These are phyloP conservation scores for Pythium oligandrum DNA, from an alignment of 352 stramenopile species.

Conservation along the genomic window DNA sequence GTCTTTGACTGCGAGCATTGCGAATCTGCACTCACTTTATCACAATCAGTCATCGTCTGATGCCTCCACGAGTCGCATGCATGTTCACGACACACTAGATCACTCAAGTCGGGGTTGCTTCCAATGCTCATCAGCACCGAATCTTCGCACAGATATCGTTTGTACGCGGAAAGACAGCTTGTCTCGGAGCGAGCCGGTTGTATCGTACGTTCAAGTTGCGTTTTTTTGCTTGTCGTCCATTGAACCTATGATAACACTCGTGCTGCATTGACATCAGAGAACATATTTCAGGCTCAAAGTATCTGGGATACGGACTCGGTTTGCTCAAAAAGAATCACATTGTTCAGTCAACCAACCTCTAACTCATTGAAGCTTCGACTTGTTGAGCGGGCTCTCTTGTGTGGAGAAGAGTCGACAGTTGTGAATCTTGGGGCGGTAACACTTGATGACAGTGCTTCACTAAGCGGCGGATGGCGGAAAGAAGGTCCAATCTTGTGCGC, in stretches of 20 bases:
- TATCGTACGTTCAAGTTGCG: too few species aligned
- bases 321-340: constrained; percentile 77
- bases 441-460: constrained; percentile 30
- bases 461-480: constrained; percentile 43
- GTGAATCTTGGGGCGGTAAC: too few species aligned
- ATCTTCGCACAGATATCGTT: constrained; percentile 1
- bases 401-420: too few species aligned
- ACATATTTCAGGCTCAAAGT: constrained; percentile 44
- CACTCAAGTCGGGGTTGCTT: constrained; percentile 54
- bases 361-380: constrained; percentile 1
- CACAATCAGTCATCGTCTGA: neutral
- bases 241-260: too few species aligned
- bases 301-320: constrained; percentile 65
- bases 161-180: too few species aligned
- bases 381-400: neutral
- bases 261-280: too few species aligned
- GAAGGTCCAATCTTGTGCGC: constrained; percentile 39
- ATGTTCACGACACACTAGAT: neutral
- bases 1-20: constrained; percentile 32
- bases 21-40: constrained; percentile 16
- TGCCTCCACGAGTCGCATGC: neutral
- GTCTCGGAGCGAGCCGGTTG: too few species aligned
- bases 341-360: constrained; percentile 31
- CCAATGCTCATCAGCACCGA: constrained; percentile 30
- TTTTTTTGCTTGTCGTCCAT: too few species aligned